These are phyloP conservation scores for Sarocladium oryzae DNA, from an alignment of 2,329 filamentous ascomycete species.

Conservation along the genomic window DNA sequence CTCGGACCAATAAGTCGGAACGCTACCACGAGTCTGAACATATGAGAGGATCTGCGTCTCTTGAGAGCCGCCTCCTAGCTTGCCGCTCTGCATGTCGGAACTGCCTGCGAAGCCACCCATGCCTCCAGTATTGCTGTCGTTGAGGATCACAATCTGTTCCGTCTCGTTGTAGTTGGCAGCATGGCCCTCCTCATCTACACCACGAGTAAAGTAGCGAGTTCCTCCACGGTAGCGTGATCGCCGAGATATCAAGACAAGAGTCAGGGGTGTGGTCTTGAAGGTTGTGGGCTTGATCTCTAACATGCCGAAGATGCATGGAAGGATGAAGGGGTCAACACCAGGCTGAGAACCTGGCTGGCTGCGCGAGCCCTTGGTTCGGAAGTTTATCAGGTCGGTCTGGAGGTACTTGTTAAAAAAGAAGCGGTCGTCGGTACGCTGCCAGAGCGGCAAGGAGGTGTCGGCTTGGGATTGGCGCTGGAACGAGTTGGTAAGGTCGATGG, in stretches of 20 bases:
- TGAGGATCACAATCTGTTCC: slow-evolving; percentile 84
- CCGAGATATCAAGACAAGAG: slow-evolving; percentile 80
- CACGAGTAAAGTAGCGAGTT: slow-evolving; percentile 90
- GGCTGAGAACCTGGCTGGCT: slow-evolving; percentile 64
- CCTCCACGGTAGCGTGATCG: slow-evolving; percentile 83
- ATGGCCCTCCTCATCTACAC: slow-evolving; percentile 86
- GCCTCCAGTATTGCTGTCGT: slow-evolving; percentile 66
- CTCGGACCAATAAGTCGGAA: slow-evolving; percentile 94
- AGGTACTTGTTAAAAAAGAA: slow-evolving; percentile 99
- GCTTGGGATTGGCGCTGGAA: slow-evolving; percentile 88
- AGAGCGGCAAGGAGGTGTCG: slow-evolving; percentile 67
- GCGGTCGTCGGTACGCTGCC: slow-evolving; percentile 89
- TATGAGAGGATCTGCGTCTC: slow-evolving; percentile 90
- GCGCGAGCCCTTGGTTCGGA: slow-evolving; percentile 59
- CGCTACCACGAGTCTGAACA: slow-evolving; percentile 92
- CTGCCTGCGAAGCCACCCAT: slow-evolving; percentile 76
- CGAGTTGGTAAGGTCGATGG: slow-evolving; percentile 90
- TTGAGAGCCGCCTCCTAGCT: slow-evolving; percentile 50
- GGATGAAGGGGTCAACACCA: slow-evolving; percentile 80
- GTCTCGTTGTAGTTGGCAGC: slow-evolving; percentile 99
- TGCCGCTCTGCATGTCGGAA: slow-evolving; percentile 68
- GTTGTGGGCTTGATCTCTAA: slow-evolving; percentile 81
- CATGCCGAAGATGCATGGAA: slow-evolving; percentile 96
- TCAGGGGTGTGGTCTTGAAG: slow-evolving; percentile 78
- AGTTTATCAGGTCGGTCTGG: slow-evolving; percentile 85